A percentile compares a stretch with the other conserved stretches of the same genome.
These are phyloP conservation scores for Heteromeles arbutifolia DNA, from an alignment of 306 rosid genomes.

Conservation along the genomic window DNA sequence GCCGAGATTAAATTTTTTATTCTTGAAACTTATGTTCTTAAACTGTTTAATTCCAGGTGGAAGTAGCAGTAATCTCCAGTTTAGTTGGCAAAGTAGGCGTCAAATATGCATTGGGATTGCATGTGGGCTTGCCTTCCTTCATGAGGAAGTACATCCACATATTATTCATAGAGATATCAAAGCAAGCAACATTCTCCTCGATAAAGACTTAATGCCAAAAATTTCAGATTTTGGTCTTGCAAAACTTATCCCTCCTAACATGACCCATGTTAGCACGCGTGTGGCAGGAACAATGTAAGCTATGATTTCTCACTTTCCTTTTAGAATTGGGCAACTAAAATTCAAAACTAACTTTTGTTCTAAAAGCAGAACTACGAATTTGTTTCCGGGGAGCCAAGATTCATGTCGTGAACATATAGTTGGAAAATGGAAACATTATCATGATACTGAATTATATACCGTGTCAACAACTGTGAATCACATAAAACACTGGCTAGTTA, in stretches of 20 bases:
- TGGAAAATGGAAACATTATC: not conserved
- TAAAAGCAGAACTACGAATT: not conserved
- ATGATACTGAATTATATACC: not conserved
- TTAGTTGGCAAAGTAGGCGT: constrained; percentile 57
- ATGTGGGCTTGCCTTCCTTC: constrained; percentile 80
- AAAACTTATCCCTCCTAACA: constrained; percentile 73
- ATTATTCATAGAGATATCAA: constrained; percentile 94
- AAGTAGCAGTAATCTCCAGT: constrained; percentile 39
- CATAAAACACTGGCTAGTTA: not conserved
- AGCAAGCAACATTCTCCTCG: constrained; percentile 95
- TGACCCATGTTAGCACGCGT: constrained; percentile 94
- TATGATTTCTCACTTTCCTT: not conserved
- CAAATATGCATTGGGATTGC: constrained; percentile 69
- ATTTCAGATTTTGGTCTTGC: constrained; percentile 98
- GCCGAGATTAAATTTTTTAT: not conserved
- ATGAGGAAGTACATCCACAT: constrained; percentile 77
- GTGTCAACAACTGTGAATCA: not conserved
- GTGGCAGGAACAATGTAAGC: constrained; percentile 98
- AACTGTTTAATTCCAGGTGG: constrained; percentile 48
- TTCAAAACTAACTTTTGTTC: not conserved
- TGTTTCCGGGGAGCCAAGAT: not conserved
- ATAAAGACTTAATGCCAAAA: constrained; percentile 61
- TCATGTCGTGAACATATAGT: not conserved
- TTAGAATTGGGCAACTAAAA: constrained; percentile 1
- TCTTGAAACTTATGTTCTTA: constrained; percentile 4